Conservation (phyloP, 371 early-diverging fungal genomes). For the Actinomortierella ambigua region DNA sequence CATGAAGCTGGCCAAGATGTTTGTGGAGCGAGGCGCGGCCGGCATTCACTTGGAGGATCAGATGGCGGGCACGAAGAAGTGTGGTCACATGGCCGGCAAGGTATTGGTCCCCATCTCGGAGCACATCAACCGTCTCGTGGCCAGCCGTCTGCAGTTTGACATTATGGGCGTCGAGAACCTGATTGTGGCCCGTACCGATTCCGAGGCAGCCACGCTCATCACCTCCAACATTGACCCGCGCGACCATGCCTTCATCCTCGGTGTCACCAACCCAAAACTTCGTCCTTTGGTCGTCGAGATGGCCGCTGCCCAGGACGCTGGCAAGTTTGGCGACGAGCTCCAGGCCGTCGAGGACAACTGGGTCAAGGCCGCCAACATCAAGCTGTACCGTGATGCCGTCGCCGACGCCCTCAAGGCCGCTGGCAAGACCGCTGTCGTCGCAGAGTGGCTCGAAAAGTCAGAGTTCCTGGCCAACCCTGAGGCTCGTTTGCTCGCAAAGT, state of each 20-base stretch:
- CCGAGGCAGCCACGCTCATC: constrained; percentile 97
- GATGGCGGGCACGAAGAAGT: constrained; percentile 96
- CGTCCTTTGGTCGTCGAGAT: constrained; percentile 78
- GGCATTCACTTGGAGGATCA: constrained; percentile 96
- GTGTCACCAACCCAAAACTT: constrained; percentile 82
- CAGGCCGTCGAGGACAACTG: constrained; percentile 90
- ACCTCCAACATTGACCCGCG: constrained; percentile 95
- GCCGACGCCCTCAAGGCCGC: constrained; percentile 72
- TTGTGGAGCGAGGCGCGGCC: constrained; percentile 92
- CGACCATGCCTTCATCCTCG: constrained; percentile 96
- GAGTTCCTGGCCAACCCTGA: constrained; percentile 79
- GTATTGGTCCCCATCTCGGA: constrained; percentile 96
- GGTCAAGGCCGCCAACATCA: constrained; percentile 83
- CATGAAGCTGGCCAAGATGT: constrained; percentile 94
- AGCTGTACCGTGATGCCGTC: constrained; percentile 85
- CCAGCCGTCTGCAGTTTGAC: constrained; percentile 96
- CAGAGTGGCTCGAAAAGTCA: constrained; percentile 62
- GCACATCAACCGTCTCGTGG: constrained; percentile 97
- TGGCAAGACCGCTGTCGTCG: constrained; percentile 49
- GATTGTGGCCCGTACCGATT: constrained; percentile 95
- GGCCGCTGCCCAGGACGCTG: constrained; percentile 79
- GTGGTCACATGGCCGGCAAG: constrained; percentile 99
- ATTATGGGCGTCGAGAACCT: constrained; percentile 97
- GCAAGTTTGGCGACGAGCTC: constrained; percentile 77
- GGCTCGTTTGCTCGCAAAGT: constrained; percentile 80